Evolutionary conservation across 169 alveolate species (phyloP).

Genomic region (Ichthyophthirius multifiliis): DNA sequence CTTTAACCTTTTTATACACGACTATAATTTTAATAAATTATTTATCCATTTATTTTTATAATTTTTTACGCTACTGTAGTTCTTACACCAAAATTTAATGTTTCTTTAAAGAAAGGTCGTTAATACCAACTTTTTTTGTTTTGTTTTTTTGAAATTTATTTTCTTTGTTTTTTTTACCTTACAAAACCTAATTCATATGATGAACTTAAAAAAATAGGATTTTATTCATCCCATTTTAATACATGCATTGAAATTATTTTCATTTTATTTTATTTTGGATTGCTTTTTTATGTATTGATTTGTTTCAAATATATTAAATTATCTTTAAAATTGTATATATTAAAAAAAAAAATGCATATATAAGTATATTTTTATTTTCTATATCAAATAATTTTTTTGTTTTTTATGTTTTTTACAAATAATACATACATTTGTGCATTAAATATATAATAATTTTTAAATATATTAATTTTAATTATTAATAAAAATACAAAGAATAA

Average conservation of each 20-base stretch:
- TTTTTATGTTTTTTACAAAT: no score
- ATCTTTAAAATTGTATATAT: no score
- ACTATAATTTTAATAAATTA: background rate
- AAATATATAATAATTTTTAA: no score
- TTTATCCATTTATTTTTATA: background rate
- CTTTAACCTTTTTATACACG: conserved; percentile 65
- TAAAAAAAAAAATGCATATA: no score
- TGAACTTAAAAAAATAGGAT: conserved; percentile 67
- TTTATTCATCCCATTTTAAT: conserved; percentile 78
- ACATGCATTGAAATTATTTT: conserved; percentile 75
- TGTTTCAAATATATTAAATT: no score
- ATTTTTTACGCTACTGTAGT: conserved; percentile 40
- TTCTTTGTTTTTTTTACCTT: conserved; percentile 38
- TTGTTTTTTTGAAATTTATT: background rate
- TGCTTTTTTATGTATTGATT: no score
- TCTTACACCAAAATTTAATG: conserved; percentile 61
- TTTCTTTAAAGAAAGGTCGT: conserved; percentile 51
- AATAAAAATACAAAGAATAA: no score
- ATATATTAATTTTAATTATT: no score
- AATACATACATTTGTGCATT: no score
- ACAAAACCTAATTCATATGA: conserved; percentile 51
- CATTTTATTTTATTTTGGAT: conserved; percentile 62
- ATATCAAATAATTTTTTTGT: no score
- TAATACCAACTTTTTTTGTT: conserved; percentile 33
- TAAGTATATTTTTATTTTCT: no score